Base-by-base conservation (phyloP, 495 filamentous ascomycete genomes). In the Filosporella fistucella region DNA sequence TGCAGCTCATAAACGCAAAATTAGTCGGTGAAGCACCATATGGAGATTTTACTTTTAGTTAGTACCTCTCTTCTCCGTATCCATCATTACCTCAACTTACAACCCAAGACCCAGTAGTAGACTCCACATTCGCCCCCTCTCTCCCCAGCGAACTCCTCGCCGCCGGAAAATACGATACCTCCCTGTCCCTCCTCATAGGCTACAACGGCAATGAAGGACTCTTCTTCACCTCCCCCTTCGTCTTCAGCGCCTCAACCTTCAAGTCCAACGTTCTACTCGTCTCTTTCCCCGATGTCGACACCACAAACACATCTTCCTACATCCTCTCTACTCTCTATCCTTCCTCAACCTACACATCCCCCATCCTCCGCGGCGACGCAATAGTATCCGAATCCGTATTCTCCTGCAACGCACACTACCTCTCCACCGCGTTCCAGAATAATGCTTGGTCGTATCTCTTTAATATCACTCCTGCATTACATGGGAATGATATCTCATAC, bases 391-490 rank as follows among this genome's bases (percentile, higher is more conserved):
- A 78, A 36, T 26, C 65, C 35, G 30, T 63, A 33, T 77, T 80
- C 56, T 64, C 66, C 21, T 81, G 77, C 61, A 76, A 75, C 54
- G 64, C 69, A 16, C 54, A 68, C 56, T 68, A 63, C 44, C 52
- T 81, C 6, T 58, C 59, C 38, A 12, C 2, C 4, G 54, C 47
- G 3, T 52, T 40, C 14, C n/a, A 20, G 1, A 23, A 32, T 6
- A 49, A 50, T 45, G 75, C 65, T 6, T 82, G 74, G 55, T 62
- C 69, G 3, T 88, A 86, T 56, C 55, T 72, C 13, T 87, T 86
- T 60, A 72, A 66, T 53, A 66, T 86, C 39, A 69, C 75, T 6
- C 80, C 84, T 0, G 81, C 64, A 4, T 57, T 68, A 26, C 79
- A 83, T 49, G 74, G 67, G 11, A 37, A 65, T 8, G 79, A 83